A percentile compares a stretch with the other conserved stretches of the same genome.
Conservation (phyloP, 345 rosid genomes). For the Dipteronia sinensis region DNA sequence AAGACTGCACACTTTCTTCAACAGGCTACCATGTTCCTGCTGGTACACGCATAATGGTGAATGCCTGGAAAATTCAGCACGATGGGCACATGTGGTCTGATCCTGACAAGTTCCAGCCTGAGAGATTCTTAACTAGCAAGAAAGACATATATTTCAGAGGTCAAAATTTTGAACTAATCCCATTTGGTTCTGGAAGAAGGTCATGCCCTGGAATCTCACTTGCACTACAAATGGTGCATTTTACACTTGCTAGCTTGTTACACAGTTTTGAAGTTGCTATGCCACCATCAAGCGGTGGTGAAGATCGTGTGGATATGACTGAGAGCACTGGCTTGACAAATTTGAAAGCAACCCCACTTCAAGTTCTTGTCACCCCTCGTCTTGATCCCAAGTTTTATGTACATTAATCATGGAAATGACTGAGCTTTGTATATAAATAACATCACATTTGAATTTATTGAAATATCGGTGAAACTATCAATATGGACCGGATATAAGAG, state of each 20-base stretch:
- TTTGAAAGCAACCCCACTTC: constrained; percentile 45
- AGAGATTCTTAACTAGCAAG: constrained; percentile 36
- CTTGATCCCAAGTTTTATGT: constrained; percentile 25
- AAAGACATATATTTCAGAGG: constrained; percentile 29
- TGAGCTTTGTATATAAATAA: not conserved
- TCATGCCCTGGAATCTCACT: constrained; percentile 38
- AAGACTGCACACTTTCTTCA: constrained; percentile 16
- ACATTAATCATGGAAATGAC: not conserved
- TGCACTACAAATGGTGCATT: constrained; percentile 33
- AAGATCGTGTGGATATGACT: constrained; percentile 37
- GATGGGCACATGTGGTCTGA: constrained; percentile 29
- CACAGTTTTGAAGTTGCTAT: constrained; percentile 37
- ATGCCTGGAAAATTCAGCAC: constrained; percentile 29
- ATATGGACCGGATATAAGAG: no score
- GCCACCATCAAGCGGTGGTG: constrained; percentile 23
- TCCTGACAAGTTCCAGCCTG: constrained; percentile 33
- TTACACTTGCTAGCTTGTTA: constrained; percentile 41
- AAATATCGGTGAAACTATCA: no score
- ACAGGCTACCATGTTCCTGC: constrained; percentile 23
- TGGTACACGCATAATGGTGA: constrained; percentile 31
- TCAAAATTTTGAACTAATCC: constrained; percentile 34
- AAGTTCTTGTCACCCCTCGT: constrained; percentile 37
- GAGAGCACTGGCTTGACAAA: constrained; percentile 31
- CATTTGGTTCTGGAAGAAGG: constrained; percentile 42
- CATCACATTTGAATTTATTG: no score